Conservation (phyloP, 257 asterid genomes). For the Jacaranda mimosifolia region DNA sequence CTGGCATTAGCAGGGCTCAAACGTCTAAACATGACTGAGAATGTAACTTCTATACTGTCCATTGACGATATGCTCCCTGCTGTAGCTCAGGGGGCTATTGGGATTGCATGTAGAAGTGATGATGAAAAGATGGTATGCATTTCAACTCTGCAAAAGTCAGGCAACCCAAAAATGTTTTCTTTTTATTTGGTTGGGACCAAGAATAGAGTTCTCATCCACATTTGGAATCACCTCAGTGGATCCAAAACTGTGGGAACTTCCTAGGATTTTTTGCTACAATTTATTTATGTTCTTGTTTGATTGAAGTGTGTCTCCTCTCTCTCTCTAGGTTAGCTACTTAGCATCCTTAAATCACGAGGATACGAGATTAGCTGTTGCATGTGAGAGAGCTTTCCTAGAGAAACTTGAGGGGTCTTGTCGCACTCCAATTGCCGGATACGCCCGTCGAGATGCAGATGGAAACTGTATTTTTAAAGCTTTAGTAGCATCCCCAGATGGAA, state of each 20-base stretch:
- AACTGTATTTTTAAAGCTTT: constrained; percentile 79
- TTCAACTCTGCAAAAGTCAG: constrained; percentile 1
- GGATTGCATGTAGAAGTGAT: constrained; percentile 87
- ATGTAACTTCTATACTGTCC: constrained; percentile 73
- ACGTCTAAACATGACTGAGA: constrained; percentile 86
- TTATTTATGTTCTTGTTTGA: constrained; percentile 9
- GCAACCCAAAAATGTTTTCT: background rate
- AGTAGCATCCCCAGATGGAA: constrained; percentile 96
- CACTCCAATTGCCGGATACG: constrained; percentile 96
- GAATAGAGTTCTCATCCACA: background rate
- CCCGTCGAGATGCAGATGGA: constrained; percentile 74
- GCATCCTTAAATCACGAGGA: constrained; percentile 95
- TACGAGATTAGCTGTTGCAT: constrained; percentile 84
- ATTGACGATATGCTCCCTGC: constrained; percentile 99
- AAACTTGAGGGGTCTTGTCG: constrained; percentile 93
- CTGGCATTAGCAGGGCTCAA: constrained; percentile 94
- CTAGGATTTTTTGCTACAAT: no score
- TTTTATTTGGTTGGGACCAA: background rate
- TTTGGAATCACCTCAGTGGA: background rate
- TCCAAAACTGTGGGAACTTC: no score
- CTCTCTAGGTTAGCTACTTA: constrained; percentile 70
- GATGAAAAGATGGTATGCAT: constrained; percentile 81
- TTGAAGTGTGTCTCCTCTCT: constrained; percentile 10
- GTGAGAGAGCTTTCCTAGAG: constrained; percentile 91
- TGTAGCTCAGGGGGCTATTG: constrained; percentile 98